Percentiles rank a stretch among this genome's conserved stretches.
Conservation (phyloP, 768 basidiomycete genomes). For the Lenzites betulinus region DNA sequence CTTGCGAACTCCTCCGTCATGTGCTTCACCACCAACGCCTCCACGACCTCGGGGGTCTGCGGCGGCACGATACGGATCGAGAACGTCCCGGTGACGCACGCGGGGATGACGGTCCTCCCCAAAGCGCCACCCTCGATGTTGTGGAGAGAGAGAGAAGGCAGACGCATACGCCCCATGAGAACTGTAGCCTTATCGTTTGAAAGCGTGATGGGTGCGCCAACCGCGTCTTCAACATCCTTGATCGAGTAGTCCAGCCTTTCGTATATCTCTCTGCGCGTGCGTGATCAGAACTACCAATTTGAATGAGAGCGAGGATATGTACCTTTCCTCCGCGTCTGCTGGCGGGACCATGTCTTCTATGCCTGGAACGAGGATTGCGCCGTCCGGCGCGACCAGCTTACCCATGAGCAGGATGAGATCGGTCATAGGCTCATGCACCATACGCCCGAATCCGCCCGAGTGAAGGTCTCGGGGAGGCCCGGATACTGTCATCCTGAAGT, state of each 20-base stretch:
- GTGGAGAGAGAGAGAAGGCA: slow-evolving; percentile 86
- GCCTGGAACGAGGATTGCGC: slow-evolving; percentile 88
- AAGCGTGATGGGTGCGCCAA: slow-evolving; percentile 75
- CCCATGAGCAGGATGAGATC: slow-evolving; percentile 84
- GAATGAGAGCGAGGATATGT: not conserved
- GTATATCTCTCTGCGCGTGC: slow-evolving; percentile 59
- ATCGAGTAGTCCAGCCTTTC: slow-evolving; percentile 71
- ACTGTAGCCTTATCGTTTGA: slow-evolving; percentile 74
- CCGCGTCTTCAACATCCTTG: slow-evolving; percentile 72
- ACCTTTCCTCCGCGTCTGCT: slow-evolving; percentile 74
- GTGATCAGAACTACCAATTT: not conserved
- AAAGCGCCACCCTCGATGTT: slow-evolving; percentile 90
- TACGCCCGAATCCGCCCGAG: slow-evolving; percentile 83
- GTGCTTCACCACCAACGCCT: slow-evolving; percentile 70
- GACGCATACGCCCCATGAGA: slow-evolving; percentile 93
- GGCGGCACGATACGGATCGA: slow-evolving; percentile 92
- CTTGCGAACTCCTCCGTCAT: slow-evolving; percentile 81
- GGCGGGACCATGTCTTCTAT: slow-evolving; percentile 82
- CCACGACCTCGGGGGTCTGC: slow-evolving; percentile 73
- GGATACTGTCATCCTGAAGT: slow-evolving; percentile 79
- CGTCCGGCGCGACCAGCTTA: slow-evolving; percentile 76
- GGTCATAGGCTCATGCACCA: slow-evolving; percentile 92
- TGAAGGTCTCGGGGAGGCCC: slow-evolving; percentile 90
- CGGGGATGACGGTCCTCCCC: slow-evolving; percentile 93
- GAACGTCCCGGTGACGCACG: slow-evolving; percentile 88